A percentile compares a stretch with the other conserved stretches of the same genome.
These are phyloP conservation scores for Tricholoma sp. DNA, from an alignment of 768 basidiomycete genomes.

Conservation along the genomic window DNA sequence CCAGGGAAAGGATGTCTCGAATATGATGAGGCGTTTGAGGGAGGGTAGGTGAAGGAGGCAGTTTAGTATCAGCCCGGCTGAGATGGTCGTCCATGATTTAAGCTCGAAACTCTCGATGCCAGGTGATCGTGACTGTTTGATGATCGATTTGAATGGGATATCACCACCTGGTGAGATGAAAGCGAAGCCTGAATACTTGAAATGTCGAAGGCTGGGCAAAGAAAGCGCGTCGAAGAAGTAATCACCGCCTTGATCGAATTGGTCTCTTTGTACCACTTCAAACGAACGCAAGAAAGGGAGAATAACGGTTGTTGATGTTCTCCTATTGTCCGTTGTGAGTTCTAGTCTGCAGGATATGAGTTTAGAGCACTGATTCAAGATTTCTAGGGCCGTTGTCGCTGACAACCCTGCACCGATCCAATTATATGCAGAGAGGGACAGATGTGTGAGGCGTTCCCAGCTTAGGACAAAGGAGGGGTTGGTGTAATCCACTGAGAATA, in stretches of 20 bases:
- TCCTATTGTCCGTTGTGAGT: not conserved
- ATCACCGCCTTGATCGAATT: too few species aligned
- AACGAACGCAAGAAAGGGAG: not conserved
- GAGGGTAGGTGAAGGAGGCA: not conserved
- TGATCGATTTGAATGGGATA: not conserved
- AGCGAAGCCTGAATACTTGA: not conserved
- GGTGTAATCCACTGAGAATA: not conserved
- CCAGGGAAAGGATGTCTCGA: not conserved
- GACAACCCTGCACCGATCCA: not conserved
- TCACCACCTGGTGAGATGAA: not conserved
- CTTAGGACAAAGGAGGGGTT: not conserved
- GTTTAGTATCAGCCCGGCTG: not conserved
- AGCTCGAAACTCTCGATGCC: not conserved
- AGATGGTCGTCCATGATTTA: too few species aligned
- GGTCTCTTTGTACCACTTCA: not conserved
- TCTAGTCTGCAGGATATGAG: not conserved
- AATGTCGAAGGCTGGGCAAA: not conserved
- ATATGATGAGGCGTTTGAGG: not conserved
- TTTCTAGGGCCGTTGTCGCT: not conserved
- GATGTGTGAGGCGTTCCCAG: not conserved
- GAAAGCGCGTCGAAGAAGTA: not conserved
- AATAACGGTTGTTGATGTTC: not conserved
- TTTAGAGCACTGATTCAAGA: not conserved
- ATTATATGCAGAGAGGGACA: not conserved
- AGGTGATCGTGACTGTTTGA: not conserved